Conservation (phyloP, 768 basidiomycete genomes). For the Albatrellus ellisii region DNA sequence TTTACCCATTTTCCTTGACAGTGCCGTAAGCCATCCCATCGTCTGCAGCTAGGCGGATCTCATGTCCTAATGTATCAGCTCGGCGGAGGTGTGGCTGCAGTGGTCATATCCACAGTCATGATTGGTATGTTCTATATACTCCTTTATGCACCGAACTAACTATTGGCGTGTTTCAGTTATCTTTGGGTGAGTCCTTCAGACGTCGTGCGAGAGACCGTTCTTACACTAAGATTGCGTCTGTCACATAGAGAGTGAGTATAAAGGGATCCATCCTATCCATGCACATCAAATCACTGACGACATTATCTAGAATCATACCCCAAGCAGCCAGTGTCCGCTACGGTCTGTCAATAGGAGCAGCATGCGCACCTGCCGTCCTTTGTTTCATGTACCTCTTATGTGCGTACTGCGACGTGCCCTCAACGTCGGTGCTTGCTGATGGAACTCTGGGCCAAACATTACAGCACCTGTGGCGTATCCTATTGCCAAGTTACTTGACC, state of each 20-base stretch:
- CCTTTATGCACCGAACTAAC: neutral
- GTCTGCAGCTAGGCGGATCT: neutral
- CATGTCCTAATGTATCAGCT: constrained; percentile 12
- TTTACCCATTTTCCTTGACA: constrained; percentile 72
- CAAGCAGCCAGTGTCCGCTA: constrained; percentile 66
- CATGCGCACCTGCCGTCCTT: constrained; percentile 37
- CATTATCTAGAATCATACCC: constrained; percentile 37
- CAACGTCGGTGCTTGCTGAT: neutral
- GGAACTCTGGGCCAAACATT: neutral
- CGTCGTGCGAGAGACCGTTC: neutral
- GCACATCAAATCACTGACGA: neutral
- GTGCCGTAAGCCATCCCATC: constrained; percentile 30
- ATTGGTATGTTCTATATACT: constrained; percentile 33
- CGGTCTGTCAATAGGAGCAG: constrained; percentile 42
- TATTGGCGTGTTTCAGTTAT: constrained; percentile 36
- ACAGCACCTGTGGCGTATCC: constrained; percentile 44
- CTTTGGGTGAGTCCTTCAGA: constrained; percentile 46
- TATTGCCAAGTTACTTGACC: constrained; percentile 63
- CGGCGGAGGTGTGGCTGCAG: constrained; percentile 63
- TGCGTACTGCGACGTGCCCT: too few relatives aligned
- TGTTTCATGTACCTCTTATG: constrained; percentile 36
- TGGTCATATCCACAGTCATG: constrained; percentile 64
- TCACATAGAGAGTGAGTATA: constrained; percentile 5
- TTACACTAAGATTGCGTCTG: neutral
- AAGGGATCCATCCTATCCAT: neutral